These are phyloP conservation scores for Casuarina cunninghamiana DNA, from an alignment of 306 rosid species.

Conservation along the genomic window DNA sequence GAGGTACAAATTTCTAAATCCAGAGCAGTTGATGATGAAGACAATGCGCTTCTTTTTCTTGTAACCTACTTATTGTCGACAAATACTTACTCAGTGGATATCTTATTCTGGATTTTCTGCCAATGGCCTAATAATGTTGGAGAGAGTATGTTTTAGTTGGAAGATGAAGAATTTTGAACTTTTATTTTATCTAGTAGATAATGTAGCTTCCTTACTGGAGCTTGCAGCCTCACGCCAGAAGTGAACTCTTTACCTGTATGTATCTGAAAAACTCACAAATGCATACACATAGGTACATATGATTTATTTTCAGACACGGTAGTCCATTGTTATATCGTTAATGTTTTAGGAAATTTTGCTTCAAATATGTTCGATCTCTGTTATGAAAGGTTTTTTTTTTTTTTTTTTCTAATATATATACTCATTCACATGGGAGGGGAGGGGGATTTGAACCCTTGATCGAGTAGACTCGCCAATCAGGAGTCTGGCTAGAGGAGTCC, in stretches of 20 bases:
- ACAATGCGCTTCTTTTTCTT: background rate
- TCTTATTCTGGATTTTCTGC: background rate
- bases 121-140: background rate
- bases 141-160: background rate
- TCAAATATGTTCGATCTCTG: background rate
- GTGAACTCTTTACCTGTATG: background rate
- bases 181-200: background rate
- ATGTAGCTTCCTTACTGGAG: background rate
- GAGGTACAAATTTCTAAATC: constrained; percentile 33
- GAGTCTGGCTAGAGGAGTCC: background rate
- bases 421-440: too few species aligned
- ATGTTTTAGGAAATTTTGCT: background rate
- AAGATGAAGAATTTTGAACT: background rate
- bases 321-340: background rate
- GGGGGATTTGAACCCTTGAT: too few species aligned
- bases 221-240: background rate
- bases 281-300: background rate
- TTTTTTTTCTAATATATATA: too few species aligned
- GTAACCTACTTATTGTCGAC: background rate
- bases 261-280: background rate
- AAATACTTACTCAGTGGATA: background rate
- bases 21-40: constrained; percentile 21
- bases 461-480: too few species aligned
- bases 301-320: background rate
- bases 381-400: background rate